Conservation (phyloP, 768 basidiomycete species). For the Lentinula lateritia region DNA sequence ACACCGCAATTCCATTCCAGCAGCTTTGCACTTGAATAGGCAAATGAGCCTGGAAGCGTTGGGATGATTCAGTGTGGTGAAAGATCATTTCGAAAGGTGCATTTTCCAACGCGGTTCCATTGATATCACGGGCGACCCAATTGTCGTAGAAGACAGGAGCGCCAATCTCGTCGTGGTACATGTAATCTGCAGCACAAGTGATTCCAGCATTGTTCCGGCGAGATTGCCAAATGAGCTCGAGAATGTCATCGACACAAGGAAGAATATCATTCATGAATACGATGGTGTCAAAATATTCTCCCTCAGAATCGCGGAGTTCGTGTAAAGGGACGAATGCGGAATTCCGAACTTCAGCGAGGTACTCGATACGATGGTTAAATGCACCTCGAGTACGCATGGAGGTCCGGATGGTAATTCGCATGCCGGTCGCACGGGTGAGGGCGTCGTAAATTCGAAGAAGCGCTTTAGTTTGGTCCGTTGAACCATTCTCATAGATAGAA, state of each 20-base stretch:
- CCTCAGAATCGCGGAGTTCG: constrained; percentile 86
- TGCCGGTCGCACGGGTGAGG: constrained; percentile 81
- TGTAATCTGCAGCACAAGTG: constrained; percentile 97
- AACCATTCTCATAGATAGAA: constrained; percentile 98
- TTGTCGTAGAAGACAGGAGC: constrained; percentile 97
- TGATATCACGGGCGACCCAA: constrained; percentile 98
- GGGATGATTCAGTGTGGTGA: constrained; percentile 70
- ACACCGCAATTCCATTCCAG: constrained; percentile 96
- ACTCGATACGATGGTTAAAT: constrained; percentile 99
- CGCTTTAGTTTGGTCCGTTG: constrained; percentile 98
- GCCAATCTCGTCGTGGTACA: constrained; percentile 95
- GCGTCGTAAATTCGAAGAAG: constrained; percentile 93
- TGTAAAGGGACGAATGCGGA: constrained; percentile 93
- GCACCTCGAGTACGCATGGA: constrained; percentile 89
- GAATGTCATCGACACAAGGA: constrained; percentile 94
- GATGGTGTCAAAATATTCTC: constrained; percentile 94
- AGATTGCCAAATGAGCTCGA: constrained; percentile 97
- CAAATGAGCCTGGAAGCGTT: constrained; percentile 86
- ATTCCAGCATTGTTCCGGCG: constrained; percentile 93
- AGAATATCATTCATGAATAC: constrained; percentile 99
- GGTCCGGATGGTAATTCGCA: constrained; percentile 90
- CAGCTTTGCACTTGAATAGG: constrained; percentile 96
- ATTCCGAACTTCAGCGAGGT: constrained; percentile 99
- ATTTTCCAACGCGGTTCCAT: constrained; percentile 97
- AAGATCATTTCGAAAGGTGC: constrained; percentile 94